phyloP scores from a whole-genome alignment of 768 basidiomycete species.

The Boletus edulis region DNA sequence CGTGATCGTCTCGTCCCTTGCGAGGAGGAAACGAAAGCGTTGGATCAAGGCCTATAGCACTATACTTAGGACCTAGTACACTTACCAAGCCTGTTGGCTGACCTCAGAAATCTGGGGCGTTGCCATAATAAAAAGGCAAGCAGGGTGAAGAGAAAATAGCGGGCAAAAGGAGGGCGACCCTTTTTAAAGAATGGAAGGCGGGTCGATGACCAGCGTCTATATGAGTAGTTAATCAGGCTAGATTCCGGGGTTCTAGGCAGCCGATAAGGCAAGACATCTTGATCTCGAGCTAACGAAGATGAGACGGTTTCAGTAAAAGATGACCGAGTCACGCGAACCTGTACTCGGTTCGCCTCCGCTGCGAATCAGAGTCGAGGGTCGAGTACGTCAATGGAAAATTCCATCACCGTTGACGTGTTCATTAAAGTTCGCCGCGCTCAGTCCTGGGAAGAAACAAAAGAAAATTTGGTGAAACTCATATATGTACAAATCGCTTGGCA shows the following conservation, averaged over 20 bases:
- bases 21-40: conserved; percentile 17
- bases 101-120: conserved; percentile 61
- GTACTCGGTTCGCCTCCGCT: conserved; percentile 23
- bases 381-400: conserved; percentile 34
- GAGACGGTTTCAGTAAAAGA: conserved; percentile 21
- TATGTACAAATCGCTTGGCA: conserved; percentile 33
- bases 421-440: conserved; percentile 22
- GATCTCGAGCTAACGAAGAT: conserved; percentile 22
- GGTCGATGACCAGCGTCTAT: conserved; percentile 30
- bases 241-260: conserved; percentile 51
- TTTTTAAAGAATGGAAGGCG: conserved; percentile 37
- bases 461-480: conserved; percentile 29
- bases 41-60: conserved; percentile 16
- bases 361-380: conserved; percentile 26
- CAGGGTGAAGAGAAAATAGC: conserved; percentile 31
- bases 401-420: conserved; percentile 33
- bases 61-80: conserved; percentile 16
- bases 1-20: conserved; percentile 66
- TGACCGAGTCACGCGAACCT: conserved; percentile 28
- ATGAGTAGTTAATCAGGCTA: conserved; percentile 54
- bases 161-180: conserved; percentile 22
- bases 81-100: conserved; percentile 66
- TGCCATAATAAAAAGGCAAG: conserved; percentile 42
- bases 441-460: conserved; percentile 25
- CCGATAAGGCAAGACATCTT: conserved; percentile 31